Evolutionary conservation across 805 yeast genomes (phyloP), one percentile per base, ranked within the genome.

Genomic region (Myxozyma nipponensis): DNA sequence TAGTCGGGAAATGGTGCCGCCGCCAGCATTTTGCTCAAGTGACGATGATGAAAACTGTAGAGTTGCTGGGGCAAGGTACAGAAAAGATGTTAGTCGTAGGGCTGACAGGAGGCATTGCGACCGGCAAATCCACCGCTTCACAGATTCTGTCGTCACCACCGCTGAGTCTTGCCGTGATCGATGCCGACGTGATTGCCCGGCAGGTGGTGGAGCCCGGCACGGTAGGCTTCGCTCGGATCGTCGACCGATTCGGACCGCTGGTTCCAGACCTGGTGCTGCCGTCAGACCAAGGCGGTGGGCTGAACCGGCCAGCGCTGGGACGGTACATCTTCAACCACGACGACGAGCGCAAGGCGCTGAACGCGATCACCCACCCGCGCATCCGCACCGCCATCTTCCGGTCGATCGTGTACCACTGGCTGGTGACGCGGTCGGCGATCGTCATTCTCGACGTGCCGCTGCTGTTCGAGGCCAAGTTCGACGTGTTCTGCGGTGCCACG

Each of bases 41-140:
- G n/a, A n/a, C n/a, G n/a, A n/a, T n/a, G n/a, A n/a, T n/a, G n/a
- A n/a, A n/a, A n/a, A n/a, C n/a, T n/a, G n/a, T n/a, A n/a, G n/a
- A n/a, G n/a, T n/a, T n/a, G n/a, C n/a, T n/a, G n/a, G n/a, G n/a
- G n/a, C n/a, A n/a, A n/a, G n/a, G n/a, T n/a, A n/a, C n/a, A n/a
- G n/a, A 28, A 28, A 28, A 28, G 7, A 91, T 93, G 98, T 76
- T 93, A 40, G 76, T 93, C 28, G 77, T 93, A 4, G 99, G 99
- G 1, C 76, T 93, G n/a, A 93, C 98, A 0, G 99, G 99, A 1
- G 96, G 97, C 1, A 93, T 93, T 44, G 96, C 96, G 3, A 77
- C 93, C n/a, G 99, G 99, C 2, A 93, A 93, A 63, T 84, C 95
- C 18, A 91, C 98, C 0, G 97, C 86, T 0, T 86, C 96, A 0